Evolutionary conservation across 2,329 filamentous ascomycete genomes (phyloP).

Genomic region (Aaosphaeria arxii): DNA sequence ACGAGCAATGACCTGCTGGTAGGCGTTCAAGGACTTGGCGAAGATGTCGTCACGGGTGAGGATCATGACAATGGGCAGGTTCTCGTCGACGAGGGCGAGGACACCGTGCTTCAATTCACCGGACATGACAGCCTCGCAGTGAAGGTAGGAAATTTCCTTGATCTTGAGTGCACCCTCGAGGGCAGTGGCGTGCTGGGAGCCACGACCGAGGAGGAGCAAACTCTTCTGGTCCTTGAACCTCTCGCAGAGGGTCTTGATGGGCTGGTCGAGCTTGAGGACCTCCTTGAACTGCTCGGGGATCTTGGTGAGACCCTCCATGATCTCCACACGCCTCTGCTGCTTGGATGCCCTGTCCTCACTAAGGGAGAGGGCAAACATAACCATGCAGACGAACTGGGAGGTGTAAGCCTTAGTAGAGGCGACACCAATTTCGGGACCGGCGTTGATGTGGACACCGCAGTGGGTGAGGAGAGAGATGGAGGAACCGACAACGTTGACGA

Average conservation of each 20-base stretch:
- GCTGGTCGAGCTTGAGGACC: slow-evolving; percentile 85
- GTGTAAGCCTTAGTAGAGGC: slow-evolving; percentile 99
- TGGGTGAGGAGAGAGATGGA: slow-evolving; percentile 98
- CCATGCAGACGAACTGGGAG: slow-evolving; percentile 98
- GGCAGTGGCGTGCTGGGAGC: slow-evolving; percentile 94
- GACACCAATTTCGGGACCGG: slow-evolving; percentile 96
- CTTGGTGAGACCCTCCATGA: slow-evolving; percentile 87
- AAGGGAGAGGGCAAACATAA: slow-evolving; percentile 97
- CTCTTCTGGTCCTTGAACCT: slow-evolving; percentile 98
- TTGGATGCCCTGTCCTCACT: slow-evolving; percentile 97
- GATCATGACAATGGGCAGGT: slow-evolving; percentile 99
- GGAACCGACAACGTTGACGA: slow-evolving; percentile 97
- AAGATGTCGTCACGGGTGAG: slow-evolving; percentile 94
- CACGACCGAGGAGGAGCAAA: slow-evolving; percentile 86
- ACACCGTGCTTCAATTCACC: slow-evolving; percentile 99
- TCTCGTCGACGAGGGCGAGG: slow-evolving; percentile 93
- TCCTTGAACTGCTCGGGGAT: slow-evolving; percentile 90
- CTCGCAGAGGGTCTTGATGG: slow-evolving; percentile 91
- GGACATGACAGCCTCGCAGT: slow-evolving; percentile 99
- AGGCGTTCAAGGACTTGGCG: slow-evolving; percentile 98
- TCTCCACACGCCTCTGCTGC: slow-evolving; percentile 85
- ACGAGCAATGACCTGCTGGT: slow-evolving; percentile 98
- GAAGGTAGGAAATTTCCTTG: slow-evolving; percentile 99
- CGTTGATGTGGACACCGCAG: slow-evolving; percentile 99
- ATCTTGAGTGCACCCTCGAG: slow-evolving; percentile 98